A percentile compares a stretch with the other conserved stretches of the same genome.
Evolutionary conservation across 352 stramenopile genomes (phyloP).

Genomic region (Aphanomyces astaci): DNA sequence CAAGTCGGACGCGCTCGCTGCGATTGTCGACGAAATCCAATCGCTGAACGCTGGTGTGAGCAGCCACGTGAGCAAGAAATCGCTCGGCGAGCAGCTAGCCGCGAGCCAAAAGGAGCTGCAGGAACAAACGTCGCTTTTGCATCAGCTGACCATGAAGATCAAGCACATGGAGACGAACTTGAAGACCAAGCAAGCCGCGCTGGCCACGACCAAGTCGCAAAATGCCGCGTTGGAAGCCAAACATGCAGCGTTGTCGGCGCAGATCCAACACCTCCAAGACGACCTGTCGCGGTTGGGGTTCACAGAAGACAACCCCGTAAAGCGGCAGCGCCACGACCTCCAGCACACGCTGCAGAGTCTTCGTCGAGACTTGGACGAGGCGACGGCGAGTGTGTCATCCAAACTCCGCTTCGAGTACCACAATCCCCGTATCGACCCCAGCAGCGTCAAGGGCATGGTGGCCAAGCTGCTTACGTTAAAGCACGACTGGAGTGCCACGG

Average conservation of each 20-base stretch:
- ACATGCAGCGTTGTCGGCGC: slow-evolving; percentile 48
- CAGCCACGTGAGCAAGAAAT: slow-evolving; percentile 66
- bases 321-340: slow-evolving; percentile 50
- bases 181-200: slow-evolving; percentile 58
- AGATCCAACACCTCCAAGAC: slow-evolving; percentile 54
- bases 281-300: slow-evolving; percentile 67
- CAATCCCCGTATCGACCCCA: slow-evolving; percentile 91
- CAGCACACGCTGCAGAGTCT: slow-evolving; percentile 53
- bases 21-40: slow-evolving; percentile 79
- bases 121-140: slow-evolving; percentile 62
- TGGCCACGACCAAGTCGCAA: slow-evolving; percentile 64
- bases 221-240: slow-evolving; percentile 66
- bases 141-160: slow-evolving; percentile 91
- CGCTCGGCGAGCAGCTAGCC: slow-evolving; percentile 60
- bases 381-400: slow-evolving; percentile 90
- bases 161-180: slow-evolving; percentile 87
- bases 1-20: slow-evolving; percentile 57
- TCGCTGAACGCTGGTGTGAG: slow-evolving; percentile 78
- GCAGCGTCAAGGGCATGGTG: slow-evolving; percentile 96
- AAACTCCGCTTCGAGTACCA: slow-evolving; percentile 95
- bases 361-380: slow-evolving; percentile 87
- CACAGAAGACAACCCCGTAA: slow-evolving; percentile 60
- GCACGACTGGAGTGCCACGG: slow-evolving; percentile 88
- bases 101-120: slow-evolving; percentile 75
- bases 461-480: slow-evolving; percentile 94